phyloP scores from a whole-genome alignment of 352 stramenopile genomes.

The Pythium brassicae region DNA sequence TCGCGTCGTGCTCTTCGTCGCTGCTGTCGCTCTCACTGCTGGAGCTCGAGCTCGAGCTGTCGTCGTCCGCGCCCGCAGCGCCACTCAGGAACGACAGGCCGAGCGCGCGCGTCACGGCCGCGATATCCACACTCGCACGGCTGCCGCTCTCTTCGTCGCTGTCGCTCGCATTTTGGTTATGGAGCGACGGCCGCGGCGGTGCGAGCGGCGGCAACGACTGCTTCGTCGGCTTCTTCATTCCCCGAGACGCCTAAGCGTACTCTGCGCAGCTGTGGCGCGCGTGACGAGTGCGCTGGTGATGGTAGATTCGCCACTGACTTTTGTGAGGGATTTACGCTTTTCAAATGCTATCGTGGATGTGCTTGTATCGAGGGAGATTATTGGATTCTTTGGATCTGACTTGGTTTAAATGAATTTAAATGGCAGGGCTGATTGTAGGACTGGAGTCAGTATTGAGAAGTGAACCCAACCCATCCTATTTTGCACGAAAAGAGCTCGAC shows the following conservation, averaged over 20 bases:
- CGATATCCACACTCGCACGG: slow-evolving; percentile 9
- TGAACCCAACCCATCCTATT: too few species aligned
- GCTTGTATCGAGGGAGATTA: too few species aligned
- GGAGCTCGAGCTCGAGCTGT: slow-evolving; percentile 2
- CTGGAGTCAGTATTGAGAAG: too few species aligned
- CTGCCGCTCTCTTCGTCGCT: background rate
- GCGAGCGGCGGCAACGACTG: background rate
- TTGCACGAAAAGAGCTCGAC: too few species aligned
- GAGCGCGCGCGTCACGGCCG: slow-evolving; percentile 13
- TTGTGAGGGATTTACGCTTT: background rate
- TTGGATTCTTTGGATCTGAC: too few species aligned
- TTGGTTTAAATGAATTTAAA: too few species aligned
- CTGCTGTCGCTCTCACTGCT: slow-evolving; percentile 4
- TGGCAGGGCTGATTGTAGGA: too few species aligned
- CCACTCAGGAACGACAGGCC: slow-evolving; percentile 12
- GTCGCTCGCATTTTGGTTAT: background rate
- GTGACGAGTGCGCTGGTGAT: background rate
- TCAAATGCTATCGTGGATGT: too few species aligned
- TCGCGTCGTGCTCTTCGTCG: background rate
- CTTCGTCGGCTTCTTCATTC: background rate
- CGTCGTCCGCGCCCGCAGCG: background rate
- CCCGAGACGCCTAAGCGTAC: background rate
- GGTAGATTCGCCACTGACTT: background rate
- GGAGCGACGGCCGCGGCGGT: background rate
- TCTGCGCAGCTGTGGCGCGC: too few species aligned